These are phyloP conservation scores for Penicillium waksmanii DNA, from an alignment of 495 filamentous ascomycete genomes.

Conservation along the genomic window DNA sequence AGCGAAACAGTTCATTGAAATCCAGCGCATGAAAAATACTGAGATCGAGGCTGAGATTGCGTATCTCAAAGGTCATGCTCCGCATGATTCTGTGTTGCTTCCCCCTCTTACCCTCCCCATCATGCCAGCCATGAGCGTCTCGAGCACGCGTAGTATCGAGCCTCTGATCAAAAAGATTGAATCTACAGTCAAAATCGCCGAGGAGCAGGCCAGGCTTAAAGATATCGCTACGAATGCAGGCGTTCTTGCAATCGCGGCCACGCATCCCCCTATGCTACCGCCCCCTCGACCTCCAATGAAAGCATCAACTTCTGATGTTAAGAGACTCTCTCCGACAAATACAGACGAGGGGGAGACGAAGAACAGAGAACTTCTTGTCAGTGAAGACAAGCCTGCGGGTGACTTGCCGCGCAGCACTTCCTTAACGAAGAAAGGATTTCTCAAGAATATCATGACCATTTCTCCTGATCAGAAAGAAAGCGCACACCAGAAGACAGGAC, in stretches of 20 bases:
- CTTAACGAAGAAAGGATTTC: conserved; percentile 13
- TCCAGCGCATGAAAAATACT: conserved; percentile 10
- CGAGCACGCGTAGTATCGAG: conserved; percentile 1
- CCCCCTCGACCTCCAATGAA: background rate
- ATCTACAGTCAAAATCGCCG: background rate
- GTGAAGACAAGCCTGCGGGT: background rate
- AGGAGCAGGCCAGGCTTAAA: background rate
- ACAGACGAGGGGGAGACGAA: background rate
- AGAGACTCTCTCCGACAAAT: background rate
- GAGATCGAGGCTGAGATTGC: conserved; percentile 17
- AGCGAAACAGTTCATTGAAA: conserved; percentile 11
- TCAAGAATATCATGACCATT: conserved; percentile 4
- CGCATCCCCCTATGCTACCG: background rate
- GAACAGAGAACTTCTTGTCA: background rate
- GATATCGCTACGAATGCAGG: background rate
- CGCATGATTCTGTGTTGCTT: background rate
- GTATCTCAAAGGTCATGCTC: conserved; percentile 10
- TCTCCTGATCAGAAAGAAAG: conserved; percentile 7
- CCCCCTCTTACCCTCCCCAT: background rate
- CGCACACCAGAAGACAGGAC: background rate
- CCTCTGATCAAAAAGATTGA: conserved; percentile 7
- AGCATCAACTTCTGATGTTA: background rate
- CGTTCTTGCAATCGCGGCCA: background rate
- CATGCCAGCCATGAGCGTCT: no score
- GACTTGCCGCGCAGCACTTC: conserved; percentile 17